phyloP scores from a whole-genome alignment of 192 early-diverging fungal genomes.

The Podila epicladia region DNA sequence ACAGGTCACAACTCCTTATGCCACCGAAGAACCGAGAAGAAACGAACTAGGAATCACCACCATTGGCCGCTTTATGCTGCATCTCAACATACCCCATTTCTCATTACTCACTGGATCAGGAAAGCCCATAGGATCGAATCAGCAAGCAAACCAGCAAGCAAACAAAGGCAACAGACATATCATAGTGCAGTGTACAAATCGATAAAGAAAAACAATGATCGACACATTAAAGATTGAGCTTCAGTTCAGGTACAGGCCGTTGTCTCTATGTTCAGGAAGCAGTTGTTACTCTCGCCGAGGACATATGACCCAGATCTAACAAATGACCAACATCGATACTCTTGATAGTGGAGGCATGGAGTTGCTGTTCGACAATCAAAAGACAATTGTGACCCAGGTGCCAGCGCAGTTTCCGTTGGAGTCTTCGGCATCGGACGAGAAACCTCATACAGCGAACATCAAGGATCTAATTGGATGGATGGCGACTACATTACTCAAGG shows the following conservation, averaged over 20 bases:
- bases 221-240: constrained; percentile 28
- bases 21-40: too few species aligned
- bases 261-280: background rate
- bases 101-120: too few species aligned
- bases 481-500: constrained; percentile 73
- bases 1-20: too few species aligned
- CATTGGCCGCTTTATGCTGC: too few species aligned
- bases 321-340: background rate
- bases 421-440: constrained; percentile 20
- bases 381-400: constrained; percentile 59
- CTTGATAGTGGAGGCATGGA: constrained; percentile 89
- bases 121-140: too few species aligned
- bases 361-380: constrained; percentile 84
- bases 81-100: too few species aligned
- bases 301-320: background rate
- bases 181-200: too few species aligned
- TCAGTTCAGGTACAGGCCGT: constrained; percentile 39
- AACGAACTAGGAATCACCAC: too few species aligned
- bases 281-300: background rate
- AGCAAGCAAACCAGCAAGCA: too few species aligned
- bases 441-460: constrained; percentile 60
- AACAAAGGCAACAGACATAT: too few species aligned
- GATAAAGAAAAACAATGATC: background rate
- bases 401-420: constrained; percentile 51
- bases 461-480: constrained; percentile 78